Conservation (phyloP, 2,329 filamentous ascomycete genomes). For the Ophiostoma himal-ulmi region DNA sequence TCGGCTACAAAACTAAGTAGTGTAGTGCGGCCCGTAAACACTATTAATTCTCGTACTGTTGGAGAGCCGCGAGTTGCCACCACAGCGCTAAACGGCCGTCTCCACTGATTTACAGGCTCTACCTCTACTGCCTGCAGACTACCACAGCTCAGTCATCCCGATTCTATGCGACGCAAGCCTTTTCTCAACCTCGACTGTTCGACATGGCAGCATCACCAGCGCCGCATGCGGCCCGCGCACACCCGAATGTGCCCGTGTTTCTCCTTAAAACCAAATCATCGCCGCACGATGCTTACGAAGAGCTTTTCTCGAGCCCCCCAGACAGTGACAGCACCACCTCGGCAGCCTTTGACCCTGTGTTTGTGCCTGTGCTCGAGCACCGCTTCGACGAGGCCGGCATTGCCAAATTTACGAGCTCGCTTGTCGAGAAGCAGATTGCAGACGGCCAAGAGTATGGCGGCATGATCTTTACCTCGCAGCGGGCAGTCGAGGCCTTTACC, state of each 20-base stretch:
- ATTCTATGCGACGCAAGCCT: slow-evolving; percentile 2
- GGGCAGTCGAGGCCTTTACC: slow-evolving; percentile 73
- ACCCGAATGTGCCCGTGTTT: slow-evolving; percentile 48
- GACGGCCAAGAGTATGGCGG: slow-evolving; percentile 54
- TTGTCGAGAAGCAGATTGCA: slow-evolving; percentile 42
- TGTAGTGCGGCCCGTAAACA: too few relatives aligned
- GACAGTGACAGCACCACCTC: neutral
- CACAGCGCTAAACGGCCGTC: neutral
- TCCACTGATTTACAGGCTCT: slow-evolving; percentile 3
- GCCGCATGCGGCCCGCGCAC: neutral
- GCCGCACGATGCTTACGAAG: slow-evolving; percentile 66
- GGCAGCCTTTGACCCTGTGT: slow-evolving; percentile 53
- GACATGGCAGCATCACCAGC: slow-evolving; percentile 13
- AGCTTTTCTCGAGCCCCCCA: slow-evolving; percentile 48
- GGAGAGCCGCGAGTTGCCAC: neutral
- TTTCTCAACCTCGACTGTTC: slow-evolving; percentile 1
- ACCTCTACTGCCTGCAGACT: neutral
- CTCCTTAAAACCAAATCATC: slow-evolving; percentile 72
- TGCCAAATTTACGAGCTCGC: slow-evolving; percentile 44
- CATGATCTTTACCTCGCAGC: slow-evolving; percentile 78
- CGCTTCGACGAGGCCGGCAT: slow-evolving; percentile 57
- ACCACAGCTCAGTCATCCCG: too few relatives aligned
- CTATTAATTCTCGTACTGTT: too few relatives aligned
- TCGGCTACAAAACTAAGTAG: too few relatives aligned
- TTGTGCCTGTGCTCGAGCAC: slow-evolving; percentile 74